phyloP scores from a whole-genome alignment of 495 filamentous ascomycete species.

The Talaromyces proteolyticus region DNA sequence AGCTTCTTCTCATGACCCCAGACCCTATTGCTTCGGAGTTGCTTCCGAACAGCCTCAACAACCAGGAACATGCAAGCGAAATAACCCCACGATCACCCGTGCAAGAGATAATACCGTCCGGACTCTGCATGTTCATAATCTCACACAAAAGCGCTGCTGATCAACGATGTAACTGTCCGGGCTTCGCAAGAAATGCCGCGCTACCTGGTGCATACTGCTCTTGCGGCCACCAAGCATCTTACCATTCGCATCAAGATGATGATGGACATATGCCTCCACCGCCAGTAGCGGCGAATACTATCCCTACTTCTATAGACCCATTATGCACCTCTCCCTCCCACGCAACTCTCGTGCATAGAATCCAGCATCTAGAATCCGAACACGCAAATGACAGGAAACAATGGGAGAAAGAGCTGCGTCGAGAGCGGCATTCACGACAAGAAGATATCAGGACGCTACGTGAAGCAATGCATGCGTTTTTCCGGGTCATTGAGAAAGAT shows the following conservation, averaged over 20 bases:
- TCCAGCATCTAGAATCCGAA: background rate
- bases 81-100: too few relatives aligned
- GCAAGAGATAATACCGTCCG: too few relatives aligned
- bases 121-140: constrained; percentile 25
- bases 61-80: too few relatives aligned
- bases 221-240: constrained; percentile 29
- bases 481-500: constrained; percentile 1
- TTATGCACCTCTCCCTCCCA: background rate
- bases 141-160: constrained; percentile 10
- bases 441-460: constrained; percentile 3
- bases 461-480: constrained; percentile 2
- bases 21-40: too few relatives aligned
- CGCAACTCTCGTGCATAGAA: background rate
- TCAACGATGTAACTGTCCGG: constrained; percentile 22
- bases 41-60: too few relatives aligned
- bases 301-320: background rate
- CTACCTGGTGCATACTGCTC: constrained; percentile 21
- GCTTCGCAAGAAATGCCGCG: constrained; percentile 15
- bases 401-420: constrained; percentile 2
- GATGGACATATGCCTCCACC: constrained; percentile 1
- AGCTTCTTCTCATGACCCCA: too few relatives aligned
- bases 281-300: background rate
- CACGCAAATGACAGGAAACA: background rate
- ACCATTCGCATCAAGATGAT: constrained; percentile 12
- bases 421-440: background rate